Evolutionary conservation across 345 rosid species (phyloP), one percentile per base, ranked within the genome.

Genomic region (Aquilaria malaccensis): DNA sequence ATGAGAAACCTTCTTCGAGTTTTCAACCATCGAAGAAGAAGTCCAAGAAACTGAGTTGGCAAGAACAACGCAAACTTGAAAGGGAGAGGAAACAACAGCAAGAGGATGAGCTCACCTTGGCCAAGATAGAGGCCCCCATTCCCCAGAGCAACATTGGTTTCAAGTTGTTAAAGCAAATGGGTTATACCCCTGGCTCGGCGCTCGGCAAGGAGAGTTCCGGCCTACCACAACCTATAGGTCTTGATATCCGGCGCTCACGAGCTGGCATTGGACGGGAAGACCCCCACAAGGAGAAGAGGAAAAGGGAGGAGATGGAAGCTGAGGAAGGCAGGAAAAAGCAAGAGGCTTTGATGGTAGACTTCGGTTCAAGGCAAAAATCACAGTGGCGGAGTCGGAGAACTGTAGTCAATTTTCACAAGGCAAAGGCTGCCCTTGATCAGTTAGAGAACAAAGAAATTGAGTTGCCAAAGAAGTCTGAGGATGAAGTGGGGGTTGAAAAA

Each of bases 101-200:
- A 74, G 97, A 94, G 70, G 97, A 94, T 51, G 80, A 76, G 65
- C 82, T 78, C 76, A 88, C 85, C 60, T 64, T 88, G 45, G 82
- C 89, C 15, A 86, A 73, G 11, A 81, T 85, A 22, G 91, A 85
- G 37, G 84, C 88, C 47, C 91, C 97, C 0, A 89, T 93, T 56
- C 87, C 91, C 2, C 89, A 86, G 56, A 82, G 93, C 52, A 94
- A 90, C 66, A 74, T 90, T 10, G 99, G 96, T 49, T 94, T 86
- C 74, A 91, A 90, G 81, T 70, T 94, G 74, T 75, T 94, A 62
- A 81, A 86, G 81, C 91, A 81, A 67, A 94, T 94, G 97, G 97
- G 99, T 70, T 91, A 90, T 74, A 82, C 64, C 50, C 99, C 99
- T 9, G 97, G 96, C n/a, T 78, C 80, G 0, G 81, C 96, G 52